Conservation (phyloP, 1,284 basidiomycete genomes). For the Rhizoctonia solani region DNA sequence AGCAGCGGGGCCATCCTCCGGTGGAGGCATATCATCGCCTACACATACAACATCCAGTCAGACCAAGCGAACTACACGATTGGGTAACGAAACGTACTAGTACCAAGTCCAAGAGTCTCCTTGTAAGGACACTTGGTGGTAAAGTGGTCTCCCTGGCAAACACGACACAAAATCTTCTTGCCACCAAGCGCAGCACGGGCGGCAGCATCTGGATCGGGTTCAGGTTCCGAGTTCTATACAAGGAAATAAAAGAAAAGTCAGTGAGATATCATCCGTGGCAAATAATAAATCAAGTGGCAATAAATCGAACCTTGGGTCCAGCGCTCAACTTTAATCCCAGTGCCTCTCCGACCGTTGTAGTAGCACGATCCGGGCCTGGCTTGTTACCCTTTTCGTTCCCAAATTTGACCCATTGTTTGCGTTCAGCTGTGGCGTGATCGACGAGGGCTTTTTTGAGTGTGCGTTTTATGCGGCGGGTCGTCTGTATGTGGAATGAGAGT, state of each 20-base stretch:
- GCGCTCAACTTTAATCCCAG: conserved; percentile 83
- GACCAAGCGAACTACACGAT: conserved; percentile 38
- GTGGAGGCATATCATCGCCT: conserved; percentile 17
- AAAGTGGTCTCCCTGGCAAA: conserved; percentile 97
- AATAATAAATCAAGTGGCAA: conserved; percentile 39
- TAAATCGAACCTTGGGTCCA: conserved; percentile 68
- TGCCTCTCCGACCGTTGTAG: conserved; percentile 95
- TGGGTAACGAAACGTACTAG: conserved; percentile 52
- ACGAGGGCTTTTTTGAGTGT: conserved; percentile 92
- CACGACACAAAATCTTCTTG: conserved; percentile 89
- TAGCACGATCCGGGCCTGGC: conserved; percentile 89
- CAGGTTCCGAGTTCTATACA: conserved; percentile 58
- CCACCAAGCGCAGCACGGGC: conserved; percentile 69
- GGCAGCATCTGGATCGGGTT: conserved; percentile 70
- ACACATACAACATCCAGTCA: neutral
- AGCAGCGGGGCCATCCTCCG: conserved; percentile 40
- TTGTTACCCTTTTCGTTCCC: conserved; percentile 89
- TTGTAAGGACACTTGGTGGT: conserved; percentile 99
- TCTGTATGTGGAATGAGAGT: conserved; percentile 53
- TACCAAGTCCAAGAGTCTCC: conserved; percentile 78
- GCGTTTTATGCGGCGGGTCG: conserved; percentile 85
- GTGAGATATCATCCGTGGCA: too few species aligned
- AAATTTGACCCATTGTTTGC: conserved; percentile 94
- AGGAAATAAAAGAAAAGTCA: neutral
- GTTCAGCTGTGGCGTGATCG: conserved; percentile 90